Evolutionary conservation across 2,329 filamentous ascomycete species (phyloP).

Genomic region (Calonectria hawksworthii): DNA sequence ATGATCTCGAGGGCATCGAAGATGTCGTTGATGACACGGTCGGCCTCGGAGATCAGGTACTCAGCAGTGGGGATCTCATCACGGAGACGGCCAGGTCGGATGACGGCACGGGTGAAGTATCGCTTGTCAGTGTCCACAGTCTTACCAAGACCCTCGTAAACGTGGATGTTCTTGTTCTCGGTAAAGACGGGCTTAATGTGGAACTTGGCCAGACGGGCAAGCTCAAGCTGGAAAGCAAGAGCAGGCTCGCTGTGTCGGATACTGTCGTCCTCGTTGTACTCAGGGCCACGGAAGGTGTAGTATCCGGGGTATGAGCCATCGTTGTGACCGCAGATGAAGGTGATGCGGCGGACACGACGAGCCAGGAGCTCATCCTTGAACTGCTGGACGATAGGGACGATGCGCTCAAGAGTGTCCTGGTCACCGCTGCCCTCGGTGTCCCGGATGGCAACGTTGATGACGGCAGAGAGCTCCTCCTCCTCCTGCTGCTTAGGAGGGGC

Average conservation of each 20-base stretch:
- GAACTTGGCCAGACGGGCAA: constrained; percentile 95
- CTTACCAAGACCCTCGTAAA: constrained; percentile 97
- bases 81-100: constrained; percentile 91
- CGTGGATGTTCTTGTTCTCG: constrained; percentile 98
- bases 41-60: constrained; percentile 97
- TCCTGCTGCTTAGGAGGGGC: constrained; percentile 41
- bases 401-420: constrained; percentile 81
- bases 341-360: constrained; percentile 88
- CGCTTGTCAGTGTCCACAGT: constrained; percentile 96
- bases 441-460: constrained; percentile 91
- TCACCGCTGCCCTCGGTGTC: constrained; percentile 90
- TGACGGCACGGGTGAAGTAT: constrained; percentile 97
- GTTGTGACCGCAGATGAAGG: constrained; percentile 95
- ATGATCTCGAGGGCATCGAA: constrained; percentile 98
- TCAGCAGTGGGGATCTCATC: constrained; percentile 99
- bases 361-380: constrained; percentile 87
- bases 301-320: constrained; percentile 97
- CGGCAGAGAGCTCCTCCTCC: constrained; percentile 85
- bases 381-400: constrained; percentile 81
- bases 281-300: constrained; percentile 96
- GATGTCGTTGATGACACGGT: constrained; percentile 97
- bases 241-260: constrained; percentile 98
- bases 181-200: constrained; percentile 98
- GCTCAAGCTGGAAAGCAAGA: constrained; percentile 97
- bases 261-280: constrained; percentile 90